Evolutionary conservation across 305 asterid genomes (phyloP), one percentile per base, ranked within the genome.

Genomic region (Fraxinus albicans): DNA sequence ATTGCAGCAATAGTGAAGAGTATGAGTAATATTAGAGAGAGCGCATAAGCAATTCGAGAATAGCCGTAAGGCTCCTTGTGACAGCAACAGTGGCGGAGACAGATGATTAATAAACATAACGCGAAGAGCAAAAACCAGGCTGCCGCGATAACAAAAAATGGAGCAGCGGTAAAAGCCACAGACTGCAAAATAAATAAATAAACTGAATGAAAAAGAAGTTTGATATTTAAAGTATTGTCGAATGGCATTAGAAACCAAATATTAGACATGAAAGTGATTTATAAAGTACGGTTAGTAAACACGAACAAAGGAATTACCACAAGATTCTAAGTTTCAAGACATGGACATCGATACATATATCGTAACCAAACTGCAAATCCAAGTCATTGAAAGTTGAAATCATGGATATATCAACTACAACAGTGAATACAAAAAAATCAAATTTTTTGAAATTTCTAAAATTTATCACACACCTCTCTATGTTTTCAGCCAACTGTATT

Each of bases 111-210:
- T 73, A 90, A 83, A 90, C 90, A 89, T 34, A 95, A 77, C 17
- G 91, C 99, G 36, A 93, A 94, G 73, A 86, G 3, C 35, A 81
- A 86, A 79, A 95, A 92, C 99, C 98, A 95, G 85, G 90, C 82
- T 23, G 86, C 88, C 25, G 95, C 98, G 79, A 91, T 79, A 2
- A 87, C 76, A 77, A 95, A 94, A 36, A 93, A 88, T 5, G 98
- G 98, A 77, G 80, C 91, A 33, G 93, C 97, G 6, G 97, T 92
- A 87, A 90, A 94, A 69, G 85, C 87, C 77, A 95, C 99, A 4
- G 99, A 95, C 98, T 95, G 97, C 94, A 93, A 85, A 8, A 6
- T 72, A 82, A 25, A 65, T 42, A n/a, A 60, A 73, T 34, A 79
- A 70, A 77, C 15, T 58, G 42, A 6, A 81, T 77, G 76, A 38